Percentiles rank a stretch among this genome's conserved stretches.
Conservation (phyloP, 306 rosid species). For the Purshia tridentata region DNA sequence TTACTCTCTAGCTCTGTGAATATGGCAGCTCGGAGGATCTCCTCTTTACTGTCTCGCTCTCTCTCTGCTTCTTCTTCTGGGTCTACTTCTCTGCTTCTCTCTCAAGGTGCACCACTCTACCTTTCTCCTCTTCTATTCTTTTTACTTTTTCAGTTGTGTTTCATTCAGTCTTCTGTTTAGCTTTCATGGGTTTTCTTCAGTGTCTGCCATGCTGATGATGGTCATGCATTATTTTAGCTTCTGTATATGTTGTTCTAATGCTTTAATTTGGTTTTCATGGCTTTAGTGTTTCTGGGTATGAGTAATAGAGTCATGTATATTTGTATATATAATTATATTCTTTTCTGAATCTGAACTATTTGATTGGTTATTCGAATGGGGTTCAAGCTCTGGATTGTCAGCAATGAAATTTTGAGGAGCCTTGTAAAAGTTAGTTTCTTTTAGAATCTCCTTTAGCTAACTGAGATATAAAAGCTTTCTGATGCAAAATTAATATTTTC, state of each 20-base stretch:
- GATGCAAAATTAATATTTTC: background rate
- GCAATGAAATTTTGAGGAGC: background rate
- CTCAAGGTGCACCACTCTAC: conserved; percentile 40
- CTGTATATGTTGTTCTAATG: background rate
- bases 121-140: background rate
- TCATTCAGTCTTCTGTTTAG: background rate
- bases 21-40: conserved; percentile 78
- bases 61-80: conserved; percentile 38
- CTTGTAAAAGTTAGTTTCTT: background rate
- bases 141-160: background rate
- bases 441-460: background rate
- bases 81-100: conserved; percentile 50
- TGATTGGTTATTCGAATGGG: too few species aligned
- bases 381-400: background rate
- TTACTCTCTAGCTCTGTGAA: conserved; percentile 5
- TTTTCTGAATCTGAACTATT: too few species aligned
- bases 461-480: background rate
- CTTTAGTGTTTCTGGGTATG: background rate
- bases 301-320: too few species aligned
- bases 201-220: background rate
- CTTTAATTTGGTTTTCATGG: background rate
- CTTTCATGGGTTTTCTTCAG: conserved; percentile 11
- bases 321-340: too few species aligned
- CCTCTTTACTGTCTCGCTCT: conserved; percentile 55
- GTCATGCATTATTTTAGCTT: background rate